A percentile compares a stretch with the other conserved stretches of the same genome.
Evolutionary conservation across 352 stramenopile genomes (phyloP).

Genomic region (Phytophthora sp.): DNA sequence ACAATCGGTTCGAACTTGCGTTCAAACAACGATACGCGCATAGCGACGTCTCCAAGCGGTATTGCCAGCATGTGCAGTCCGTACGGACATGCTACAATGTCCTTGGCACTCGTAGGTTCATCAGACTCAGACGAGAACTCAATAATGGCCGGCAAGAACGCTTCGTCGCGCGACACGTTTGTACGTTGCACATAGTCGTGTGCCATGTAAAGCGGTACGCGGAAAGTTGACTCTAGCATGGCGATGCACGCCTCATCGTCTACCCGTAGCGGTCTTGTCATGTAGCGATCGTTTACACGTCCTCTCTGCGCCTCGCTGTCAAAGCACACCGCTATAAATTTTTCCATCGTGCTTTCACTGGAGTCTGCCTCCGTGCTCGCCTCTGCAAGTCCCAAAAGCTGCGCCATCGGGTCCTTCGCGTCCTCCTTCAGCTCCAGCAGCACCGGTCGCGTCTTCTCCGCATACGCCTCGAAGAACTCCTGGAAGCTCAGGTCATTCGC

Average conservation of each 20-base stretch:
- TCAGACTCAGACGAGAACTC: slow-evolving; percentile 8
- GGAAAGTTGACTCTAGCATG: slow-evolving; percentile 46
- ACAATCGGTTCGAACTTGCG: slow-evolving; percentile 38
- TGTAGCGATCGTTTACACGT: background rate
- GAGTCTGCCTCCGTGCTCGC: background rate
- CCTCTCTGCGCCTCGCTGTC: slow-evolving; percentile 2
- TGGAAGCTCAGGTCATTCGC: slow-evolving; percentile 49
- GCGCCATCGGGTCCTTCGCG: slow-evolving; percentile 6
- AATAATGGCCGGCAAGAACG: slow-evolving; percentile 46
- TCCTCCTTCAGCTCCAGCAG: slow-evolving; percentile 32
- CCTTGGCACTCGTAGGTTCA: slow-evolving; percentile 4
- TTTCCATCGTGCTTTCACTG: background rate
- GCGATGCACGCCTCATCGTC: slow-evolving; percentile 36
- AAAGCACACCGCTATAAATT: slow-evolving; percentile 33
- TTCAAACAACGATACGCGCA: slow-evolving; percentile 31
- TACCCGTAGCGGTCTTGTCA: slow-evolving; percentile 22
- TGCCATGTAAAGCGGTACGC: slow-evolving; percentile 53
- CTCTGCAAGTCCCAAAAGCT: slow-evolving; percentile 21
- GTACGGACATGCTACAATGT: slow-evolving; percentile 54
- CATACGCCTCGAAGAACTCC: slow-evolving; percentile 70
- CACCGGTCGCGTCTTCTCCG: slow-evolving; percentile 37
- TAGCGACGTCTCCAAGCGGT: slow-evolving; percentile 10
- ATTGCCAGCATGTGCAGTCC: slow-evolving; percentile 64
- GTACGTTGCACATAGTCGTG: slow-evolving; percentile 80
- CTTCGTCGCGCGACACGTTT: slow-evolving; percentile 34